Conservation (phyloP, 768 basidiomycete species). For the Strobilomyces echinocephalus region DNA sequence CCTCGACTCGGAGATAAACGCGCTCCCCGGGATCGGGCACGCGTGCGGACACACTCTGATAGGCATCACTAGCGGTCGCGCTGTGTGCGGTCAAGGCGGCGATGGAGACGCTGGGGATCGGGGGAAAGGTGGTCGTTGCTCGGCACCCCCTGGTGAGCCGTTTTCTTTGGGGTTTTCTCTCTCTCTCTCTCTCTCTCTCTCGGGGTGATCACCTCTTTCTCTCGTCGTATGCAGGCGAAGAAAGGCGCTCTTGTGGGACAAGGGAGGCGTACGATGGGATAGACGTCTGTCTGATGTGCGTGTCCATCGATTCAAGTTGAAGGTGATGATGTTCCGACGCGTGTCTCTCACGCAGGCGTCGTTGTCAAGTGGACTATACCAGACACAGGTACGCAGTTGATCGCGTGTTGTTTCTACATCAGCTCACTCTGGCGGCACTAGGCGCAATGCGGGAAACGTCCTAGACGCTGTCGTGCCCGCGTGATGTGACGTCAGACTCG, state of each 20-base stretch:
- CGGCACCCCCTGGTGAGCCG: constrained; percentile 67
- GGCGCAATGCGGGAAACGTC: constrained; percentile 81
- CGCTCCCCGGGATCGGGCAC: constrained; percentile 54
- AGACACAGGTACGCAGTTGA: constrained; percentile 60
- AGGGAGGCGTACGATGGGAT: constrained; percentile 71
- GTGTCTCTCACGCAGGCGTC: no score
- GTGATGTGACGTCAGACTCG: no score
- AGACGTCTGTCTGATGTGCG: constrained; percentile 71
- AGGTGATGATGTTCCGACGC: background rate
- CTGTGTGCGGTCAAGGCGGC: constrained; percentile 58
- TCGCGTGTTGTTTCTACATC: background rate
- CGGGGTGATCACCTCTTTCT: background rate
- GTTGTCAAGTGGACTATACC: constrained; percentile 56
- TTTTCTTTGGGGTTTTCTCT: background rate
- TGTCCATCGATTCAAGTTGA: constrained; percentile 1
- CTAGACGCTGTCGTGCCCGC: constrained; percentile 81
- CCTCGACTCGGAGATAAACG: constrained; percentile 73
- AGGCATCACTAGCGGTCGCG: constrained; percentile 69
- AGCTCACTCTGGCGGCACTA: constrained; percentile 21
- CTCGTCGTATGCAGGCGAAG: constrained; percentile 24
- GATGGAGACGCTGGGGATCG: constrained; percentile 54
- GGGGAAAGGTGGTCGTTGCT: constrained; percentile 65
- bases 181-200: background rate
- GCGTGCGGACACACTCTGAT: constrained; percentile 83
- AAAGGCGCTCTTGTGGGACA: constrained; percentile 63